A percentile compares a stretch with the other conserved stretches of the same genome.
Evolutionary conservation across 2,329 filamentous ascomycete species (phyloP).

Genomic region (Epicoccum nigrum): DNA sequence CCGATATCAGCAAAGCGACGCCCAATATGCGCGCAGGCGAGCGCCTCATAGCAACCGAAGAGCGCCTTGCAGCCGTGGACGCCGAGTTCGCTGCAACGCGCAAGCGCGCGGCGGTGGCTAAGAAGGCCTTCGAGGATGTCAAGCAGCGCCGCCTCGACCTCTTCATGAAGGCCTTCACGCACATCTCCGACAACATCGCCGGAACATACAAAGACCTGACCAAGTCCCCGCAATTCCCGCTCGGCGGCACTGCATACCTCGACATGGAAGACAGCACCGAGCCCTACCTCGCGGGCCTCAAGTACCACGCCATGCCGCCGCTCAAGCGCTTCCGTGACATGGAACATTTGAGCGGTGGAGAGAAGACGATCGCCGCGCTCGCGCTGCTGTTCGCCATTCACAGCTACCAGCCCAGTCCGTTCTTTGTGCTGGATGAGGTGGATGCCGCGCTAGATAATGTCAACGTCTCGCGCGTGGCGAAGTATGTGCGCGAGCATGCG

Average conservation of each 20-base stretch:
- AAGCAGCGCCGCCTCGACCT: conserved; percentile 84
- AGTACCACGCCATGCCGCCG: conserved; percentile 98
- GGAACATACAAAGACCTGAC: conserved; percentile 96
- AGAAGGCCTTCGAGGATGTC: conserved; percentile 81
- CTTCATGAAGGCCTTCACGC: conserved; percentile 93
- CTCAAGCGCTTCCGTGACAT: conserved; percentile 98
- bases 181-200: conserved; percentile 93
- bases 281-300: conserved; percentile 93
- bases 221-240: conserved; percentile 83
- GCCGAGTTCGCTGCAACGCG: conserved; percentile 89
- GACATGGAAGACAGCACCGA: conserved; percentile 97
- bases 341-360: conserved; percentile 95
- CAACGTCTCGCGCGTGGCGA: conserved; percentile 94
- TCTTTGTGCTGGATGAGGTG: conserved; percentile 98
- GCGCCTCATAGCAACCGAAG: conserved; percentile 83
- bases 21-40: conserved; percentile 97
- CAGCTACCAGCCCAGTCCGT: conserved; percentile 91
- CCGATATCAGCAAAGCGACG: conserved; percentile 89
- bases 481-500: conserved; percentile 93
- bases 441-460: conserved; percentile 98
- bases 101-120: conserved; percentile 72
- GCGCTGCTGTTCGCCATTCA: conserved; percentile 97
- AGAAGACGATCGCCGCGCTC: conserved; percentile 98
- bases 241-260: conserved; percentile 88
- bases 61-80: conserved; percentile 81